A percentile compares a stretch with the other conserved stretches of the same genome.
Conservation (phyloP, 2,329 filamentous ascomycete genomes). For the Pseudogymnoascus destructans region DNA sequence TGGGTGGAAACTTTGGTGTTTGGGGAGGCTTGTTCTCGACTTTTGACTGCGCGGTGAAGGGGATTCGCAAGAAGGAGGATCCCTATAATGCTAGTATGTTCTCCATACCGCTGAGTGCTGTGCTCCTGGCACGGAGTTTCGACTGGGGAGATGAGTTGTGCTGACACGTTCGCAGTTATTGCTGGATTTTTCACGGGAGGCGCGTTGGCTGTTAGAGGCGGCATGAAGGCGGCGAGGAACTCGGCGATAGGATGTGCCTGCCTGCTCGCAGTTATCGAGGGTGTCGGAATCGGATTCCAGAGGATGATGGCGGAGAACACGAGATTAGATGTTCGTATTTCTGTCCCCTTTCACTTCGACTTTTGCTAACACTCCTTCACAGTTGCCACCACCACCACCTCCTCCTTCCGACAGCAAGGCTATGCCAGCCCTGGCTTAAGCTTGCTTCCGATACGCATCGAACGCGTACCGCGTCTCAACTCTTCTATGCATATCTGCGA, state of each 20-base stretch:
- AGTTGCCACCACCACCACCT: constrained; percentile 5
- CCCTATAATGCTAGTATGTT: constrained; percentile 78
- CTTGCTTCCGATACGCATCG: not conserved
- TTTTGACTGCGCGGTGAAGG: constrained; percentile 95
- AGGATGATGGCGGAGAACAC: constrained; percentile 88
- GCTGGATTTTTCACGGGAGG: constrained; percentile 96
- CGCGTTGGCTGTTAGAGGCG: constrained; percentile 79
- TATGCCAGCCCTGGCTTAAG: constrained; percentile 3
- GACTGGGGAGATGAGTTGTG: not conserved
- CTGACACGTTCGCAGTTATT: constrained; percentile 43
- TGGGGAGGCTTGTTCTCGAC: constrained; percentile 95
- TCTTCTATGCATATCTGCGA: constrained; percentile 4
- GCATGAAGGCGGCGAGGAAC: constrained; percentile 82
- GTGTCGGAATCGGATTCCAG: constrained; percentile 90
- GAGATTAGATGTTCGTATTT: constrained; percentile 45
- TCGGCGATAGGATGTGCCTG: constrained; percentile 93
- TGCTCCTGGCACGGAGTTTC: not conserved
- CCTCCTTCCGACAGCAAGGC: constrained; percentile 7
- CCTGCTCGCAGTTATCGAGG: constrained; percentile 89
- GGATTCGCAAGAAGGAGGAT: constrained; percentile 89
- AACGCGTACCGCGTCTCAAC: constrained; percentile 4
- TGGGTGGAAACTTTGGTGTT: constrained; percentile 95
- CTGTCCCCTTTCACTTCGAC: not conserved
- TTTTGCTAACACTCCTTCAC: not conserved
- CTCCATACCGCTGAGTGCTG: not conserved